Percentiles rank a stretch among this genome's conserved stretches.
Evolutionary conservation across 1,284 basidiomycete species (phyloP).

Genomic region (Anthracocystis setariae): DNA sequence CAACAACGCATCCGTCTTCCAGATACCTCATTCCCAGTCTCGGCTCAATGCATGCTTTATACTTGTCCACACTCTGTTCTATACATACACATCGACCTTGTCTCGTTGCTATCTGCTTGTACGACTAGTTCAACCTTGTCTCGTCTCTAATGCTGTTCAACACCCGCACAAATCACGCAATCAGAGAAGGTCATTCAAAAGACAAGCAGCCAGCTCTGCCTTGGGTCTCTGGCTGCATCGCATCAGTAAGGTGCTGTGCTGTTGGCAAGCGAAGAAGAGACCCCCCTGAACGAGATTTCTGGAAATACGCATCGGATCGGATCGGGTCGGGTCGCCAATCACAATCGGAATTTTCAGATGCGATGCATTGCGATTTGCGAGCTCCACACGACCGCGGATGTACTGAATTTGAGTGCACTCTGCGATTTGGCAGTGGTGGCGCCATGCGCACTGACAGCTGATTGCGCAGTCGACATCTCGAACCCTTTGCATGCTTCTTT

Average conservation of each 20-base stretch:
- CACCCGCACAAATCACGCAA: conserved; percentile 41
- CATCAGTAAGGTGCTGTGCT: too few species aligned
- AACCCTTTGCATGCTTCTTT: conserved; percentile 3
- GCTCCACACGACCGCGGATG: too few species aligned
- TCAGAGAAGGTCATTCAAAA: conserved; percentile 19
- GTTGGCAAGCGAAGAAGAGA: too few species aligned
- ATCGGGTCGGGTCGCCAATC: too few species aligned
- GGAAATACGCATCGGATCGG: too few species aligned
- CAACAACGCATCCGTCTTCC: conserved; percentile 45
- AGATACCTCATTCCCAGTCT: conserved; percentile 29
- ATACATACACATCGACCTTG: conserved; percentile 6
- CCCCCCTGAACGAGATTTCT: too few species aligned
- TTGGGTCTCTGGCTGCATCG: too few species aligned
- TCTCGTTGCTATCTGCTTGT: conserved; percentile 29
- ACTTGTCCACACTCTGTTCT: conserved; percentile 19
- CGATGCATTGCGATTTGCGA: too few species aligned
- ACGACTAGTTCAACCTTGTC: conserved; percentile 57
- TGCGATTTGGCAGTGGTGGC: background rate
- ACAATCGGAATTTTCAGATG: too few species aligned
- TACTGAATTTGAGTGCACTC: too few species aligned
- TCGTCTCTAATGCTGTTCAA: conserved; percentile 48
- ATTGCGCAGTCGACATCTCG: conserved; percentile 20
- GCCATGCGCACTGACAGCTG: conserved; percentile 24
- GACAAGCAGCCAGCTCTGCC: background rate
- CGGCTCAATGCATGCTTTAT: conserved; percentile 12